These are phyloP conservation scores for Tuber microsphaerosporum DNA, from an alignment of 495 filamentous ascomycete genomes.

Conservation along the genomic window DNA sequence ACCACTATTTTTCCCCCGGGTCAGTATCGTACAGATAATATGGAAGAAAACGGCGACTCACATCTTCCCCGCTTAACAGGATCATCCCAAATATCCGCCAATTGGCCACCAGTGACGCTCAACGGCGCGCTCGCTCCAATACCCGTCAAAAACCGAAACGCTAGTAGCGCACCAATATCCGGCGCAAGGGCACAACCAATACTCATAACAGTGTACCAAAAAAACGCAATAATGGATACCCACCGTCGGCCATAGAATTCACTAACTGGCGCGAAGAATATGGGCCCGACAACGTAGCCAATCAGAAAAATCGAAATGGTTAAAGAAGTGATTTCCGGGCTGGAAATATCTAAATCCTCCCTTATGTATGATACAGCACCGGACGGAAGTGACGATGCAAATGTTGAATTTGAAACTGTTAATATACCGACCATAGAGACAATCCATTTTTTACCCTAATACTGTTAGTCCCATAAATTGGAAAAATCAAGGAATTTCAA, in stretches of 20 bases:
- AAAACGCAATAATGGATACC: conserved; percentile 48
- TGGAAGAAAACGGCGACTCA: conserved; percentile 43
- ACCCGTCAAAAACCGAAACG: conserved; percentile 50
- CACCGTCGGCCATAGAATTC: conserved; percentile 52
- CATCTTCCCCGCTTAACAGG: conserved; percentile 50
- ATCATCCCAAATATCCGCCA: conserved; percentile 52
- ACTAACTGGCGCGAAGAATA: conserved; percentile 50
- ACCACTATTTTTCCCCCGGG: conserved; percentile 33
- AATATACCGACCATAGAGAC: conserved; percentile 48
- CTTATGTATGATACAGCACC: conserved; percentile 48
- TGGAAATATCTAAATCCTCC: conserved; percentile 45
- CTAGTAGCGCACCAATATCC: conserved; percentile 48
- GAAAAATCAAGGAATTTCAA: neutral
- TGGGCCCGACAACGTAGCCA: conserved; percentile 50
- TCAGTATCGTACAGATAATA: conserved; percentile 38
- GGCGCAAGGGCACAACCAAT: conserved; percentile 52
- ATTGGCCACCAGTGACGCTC: conserved; percentile 47
- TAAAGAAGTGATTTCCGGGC: conserved; percentile 45
- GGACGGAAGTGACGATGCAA: conserved; percentile 50
- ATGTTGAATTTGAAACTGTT: conserved; percentile 51
- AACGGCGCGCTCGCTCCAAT: conserved; percentile 50
- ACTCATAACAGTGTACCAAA: conserved; percentile 48
- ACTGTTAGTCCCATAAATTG: conserved; percentile 9
- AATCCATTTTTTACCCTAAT: conserved; percentile 42
- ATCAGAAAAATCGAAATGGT: conserved; percentile 52